A percentile compares a stretch with the other conserved stretches of the same genome.
phyloP scores from a whole-genome alignment of 371 early-diverging fungal species.

The Mortierella sp. region DNA sequence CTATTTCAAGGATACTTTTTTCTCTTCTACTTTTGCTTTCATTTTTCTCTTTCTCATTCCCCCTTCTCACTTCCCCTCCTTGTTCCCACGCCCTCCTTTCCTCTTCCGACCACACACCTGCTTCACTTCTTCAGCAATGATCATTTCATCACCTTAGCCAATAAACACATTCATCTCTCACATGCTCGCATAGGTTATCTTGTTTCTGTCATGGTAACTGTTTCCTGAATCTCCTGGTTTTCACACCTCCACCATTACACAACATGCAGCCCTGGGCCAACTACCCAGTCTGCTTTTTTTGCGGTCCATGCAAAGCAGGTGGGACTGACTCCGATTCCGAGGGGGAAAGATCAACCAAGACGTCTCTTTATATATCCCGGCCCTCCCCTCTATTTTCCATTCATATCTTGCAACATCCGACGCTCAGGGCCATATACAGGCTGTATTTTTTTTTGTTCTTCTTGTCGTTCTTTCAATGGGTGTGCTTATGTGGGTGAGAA shows the following conservation, averaged over 20 bases:
- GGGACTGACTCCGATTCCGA: constrained; percentile 12
- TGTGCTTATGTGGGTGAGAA: too few species aligned
- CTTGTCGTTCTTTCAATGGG: too few species aligned
- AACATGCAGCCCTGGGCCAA: constrained; percentile 19
- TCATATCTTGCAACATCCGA: too few species aligned
- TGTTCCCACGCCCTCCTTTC: neutral
- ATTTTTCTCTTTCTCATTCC: neutral
- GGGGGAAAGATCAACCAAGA: constrained; percentile 19
- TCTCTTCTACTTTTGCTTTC: constrained; percentile 7
- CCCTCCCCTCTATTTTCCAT: too few species aligned
- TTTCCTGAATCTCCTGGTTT: neutral
- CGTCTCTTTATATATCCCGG: constrained; percentile 25
- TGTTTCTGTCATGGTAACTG: neutral
- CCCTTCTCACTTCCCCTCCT: neutral
- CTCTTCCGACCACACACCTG: neutral
- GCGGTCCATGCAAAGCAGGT: constrained; percentile 16
- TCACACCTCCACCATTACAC: neutral
- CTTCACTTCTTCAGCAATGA: neutral
- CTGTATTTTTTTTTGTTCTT: too few species aligned
- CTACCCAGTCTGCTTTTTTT: constrained; percentile 14
- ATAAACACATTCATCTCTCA: neutral
- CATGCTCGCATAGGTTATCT: neutral
- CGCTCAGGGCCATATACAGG: too few species aligned
- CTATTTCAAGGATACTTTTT: neutral
- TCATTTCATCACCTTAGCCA: neutral